Conservation (phyloP, 306 rosid species). For the Vigna mungo region DNA sequence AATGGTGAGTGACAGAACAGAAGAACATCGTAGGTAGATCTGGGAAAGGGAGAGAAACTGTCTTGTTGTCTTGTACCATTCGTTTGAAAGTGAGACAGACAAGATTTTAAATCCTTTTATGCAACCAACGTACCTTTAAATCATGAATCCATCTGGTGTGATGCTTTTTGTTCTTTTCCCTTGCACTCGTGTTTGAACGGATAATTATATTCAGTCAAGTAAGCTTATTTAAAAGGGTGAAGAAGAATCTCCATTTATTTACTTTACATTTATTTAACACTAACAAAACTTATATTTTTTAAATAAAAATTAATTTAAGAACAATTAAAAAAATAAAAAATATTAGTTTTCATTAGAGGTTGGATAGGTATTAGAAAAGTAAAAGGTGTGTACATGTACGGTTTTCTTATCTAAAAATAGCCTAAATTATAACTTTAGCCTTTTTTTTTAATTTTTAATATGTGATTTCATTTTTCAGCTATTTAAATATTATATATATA, state of each 20-base stretch:
- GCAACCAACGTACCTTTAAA: background rate
- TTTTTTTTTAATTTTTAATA: too few species aligned
- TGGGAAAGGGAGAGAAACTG: background rate
- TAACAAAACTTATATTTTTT: too few species aligned
- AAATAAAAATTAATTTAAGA: too few species aligned
- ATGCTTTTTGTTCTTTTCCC: slow-evolving; percentile 10
- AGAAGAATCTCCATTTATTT: too few species aligned
- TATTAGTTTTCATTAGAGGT: too few species aligned
- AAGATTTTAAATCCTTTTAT: slow-evolving; percentile 1
- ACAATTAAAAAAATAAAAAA: too few species aligned
- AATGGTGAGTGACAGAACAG: slow-evolving; percentile 26
- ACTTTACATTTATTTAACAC: too few species aligned
- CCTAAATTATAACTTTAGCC: too few species aligned
- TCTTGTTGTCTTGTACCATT: background rate
- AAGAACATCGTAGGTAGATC: background rate
- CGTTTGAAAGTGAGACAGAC: background rate
- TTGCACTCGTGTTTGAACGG: background rate
- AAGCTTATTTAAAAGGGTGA: background rate
- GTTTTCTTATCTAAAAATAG: background rate
- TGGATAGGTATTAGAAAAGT: too few species aligned
- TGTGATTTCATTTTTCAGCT: too few species aligned
- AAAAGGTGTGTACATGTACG: too few species aligned
- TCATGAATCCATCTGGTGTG: background rate
- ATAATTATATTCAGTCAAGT: background rate
- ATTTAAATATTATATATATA: too few species aligned